These are phyloP conservation scores for Backusella sp. DNA, from an alignment of 192 early-diverging fungal genomes.

Conservation along the genomic window DNA sequence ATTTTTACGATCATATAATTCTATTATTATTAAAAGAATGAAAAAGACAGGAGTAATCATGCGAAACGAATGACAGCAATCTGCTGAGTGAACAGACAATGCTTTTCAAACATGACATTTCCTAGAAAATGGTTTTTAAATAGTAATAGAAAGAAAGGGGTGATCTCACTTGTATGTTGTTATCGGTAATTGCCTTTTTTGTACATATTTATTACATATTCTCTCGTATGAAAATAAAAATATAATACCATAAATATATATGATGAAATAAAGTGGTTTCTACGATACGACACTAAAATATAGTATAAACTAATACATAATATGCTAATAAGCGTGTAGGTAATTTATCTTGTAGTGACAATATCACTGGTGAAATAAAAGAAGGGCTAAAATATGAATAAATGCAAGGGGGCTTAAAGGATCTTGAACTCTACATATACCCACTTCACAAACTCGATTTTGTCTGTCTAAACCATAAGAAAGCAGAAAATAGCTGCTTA, in stretches of 20 bases:
- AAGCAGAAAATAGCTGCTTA: too few relatives aligned
- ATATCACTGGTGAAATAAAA: too few relatives aligned
- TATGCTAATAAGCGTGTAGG: not conserved
- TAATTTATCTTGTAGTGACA: too few relatives aligned
- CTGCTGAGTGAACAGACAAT: not conserved
- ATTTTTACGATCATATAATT: too few relatives aligned
- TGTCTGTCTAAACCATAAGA: too few relatives aligned
- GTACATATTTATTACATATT: not conserved
- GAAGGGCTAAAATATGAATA: too few relatives aligned
- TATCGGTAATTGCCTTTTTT: not conserved
- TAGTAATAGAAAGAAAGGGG: not conserved
- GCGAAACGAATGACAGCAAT: not conserved
- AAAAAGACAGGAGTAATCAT: not conserved
- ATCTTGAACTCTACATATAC: too few relatives aligned
- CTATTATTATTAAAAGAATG: not conserved
- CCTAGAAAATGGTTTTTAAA: not conserved
- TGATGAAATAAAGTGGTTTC: too few relatives aligned
- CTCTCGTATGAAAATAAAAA: too few relatives aligned
- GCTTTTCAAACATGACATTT: not conserved
- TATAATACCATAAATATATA: too few relatives aligned
- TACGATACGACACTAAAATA: not conserved
- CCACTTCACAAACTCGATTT: too few relatives aligned
- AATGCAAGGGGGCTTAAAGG: too few relatives aligned
- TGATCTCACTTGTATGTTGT: not conserved
- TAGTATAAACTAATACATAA: not conserved